Percentiles rank a stretch among this genome's conserved stretches.
Conservation (phyloP, 2,329 filamentous ascomycete species). For the Aurifilum marmelostoma region DNA sequence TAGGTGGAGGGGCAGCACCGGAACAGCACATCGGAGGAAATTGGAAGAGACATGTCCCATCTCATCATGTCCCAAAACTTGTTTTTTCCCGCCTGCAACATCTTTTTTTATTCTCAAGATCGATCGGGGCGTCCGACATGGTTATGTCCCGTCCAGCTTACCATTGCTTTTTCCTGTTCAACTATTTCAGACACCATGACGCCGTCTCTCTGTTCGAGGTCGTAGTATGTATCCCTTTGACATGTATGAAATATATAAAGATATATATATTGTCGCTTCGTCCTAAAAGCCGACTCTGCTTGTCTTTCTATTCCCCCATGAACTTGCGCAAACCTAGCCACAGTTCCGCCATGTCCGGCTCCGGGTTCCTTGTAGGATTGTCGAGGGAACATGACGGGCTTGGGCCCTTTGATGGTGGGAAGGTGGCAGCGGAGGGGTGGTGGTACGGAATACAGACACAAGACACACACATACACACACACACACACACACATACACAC, state of each 20-base stretch:
- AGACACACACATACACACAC: neutral
- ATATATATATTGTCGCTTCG: neutral
- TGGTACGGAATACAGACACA: neutral
- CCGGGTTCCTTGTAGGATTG: neutral
- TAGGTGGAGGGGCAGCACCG: neutral
- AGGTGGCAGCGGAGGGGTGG: constrained; percentile 11
- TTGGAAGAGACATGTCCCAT: constrained; percentile 1
- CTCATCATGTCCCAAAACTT: neutral
- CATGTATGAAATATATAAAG: no score
- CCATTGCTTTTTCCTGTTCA: neutral
- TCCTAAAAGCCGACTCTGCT: neutral
- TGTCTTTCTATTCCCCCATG: neutral
- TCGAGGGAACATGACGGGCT: constrained; percentile 7
- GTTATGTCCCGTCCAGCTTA: neutral
- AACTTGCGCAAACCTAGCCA: neutral
- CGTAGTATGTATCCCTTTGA: no score
- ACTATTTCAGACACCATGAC: neutral
- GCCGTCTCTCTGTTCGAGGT: neutral
- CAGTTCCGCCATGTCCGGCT: neutral
- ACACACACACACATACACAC: neutral
- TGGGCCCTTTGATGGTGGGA: neutral
- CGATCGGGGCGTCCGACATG: constrained; percentile 1
- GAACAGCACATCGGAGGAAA: constrained; percentile 1
- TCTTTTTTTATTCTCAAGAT: constrained; percentile 2
- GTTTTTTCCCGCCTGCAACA: neutral